These are phyloP conservation scores for Exobasidium cylindrosporum DNA, from an alignment of 1,284 basidiomycete species.

Conservation along the genomic window DNA sequence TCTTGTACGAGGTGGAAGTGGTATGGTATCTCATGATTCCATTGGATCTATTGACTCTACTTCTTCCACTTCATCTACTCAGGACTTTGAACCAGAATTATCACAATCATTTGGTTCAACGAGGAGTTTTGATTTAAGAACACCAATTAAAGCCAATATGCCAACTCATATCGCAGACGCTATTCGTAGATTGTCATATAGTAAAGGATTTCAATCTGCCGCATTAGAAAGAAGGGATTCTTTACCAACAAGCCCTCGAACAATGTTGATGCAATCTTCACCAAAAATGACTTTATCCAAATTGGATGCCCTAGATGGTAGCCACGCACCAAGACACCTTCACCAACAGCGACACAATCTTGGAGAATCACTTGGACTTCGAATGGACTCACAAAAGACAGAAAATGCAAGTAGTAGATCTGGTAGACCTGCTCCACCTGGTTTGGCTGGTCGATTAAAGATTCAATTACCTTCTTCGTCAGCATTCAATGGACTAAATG, in stretches of 20 bases:
- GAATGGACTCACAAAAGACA: not conserved
- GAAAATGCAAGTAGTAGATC: not conserved
- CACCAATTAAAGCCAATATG: constrained; percentile 25
- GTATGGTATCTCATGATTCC: not conserved
- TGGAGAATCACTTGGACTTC: not conserved
- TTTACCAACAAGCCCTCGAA: constrained; percentile 16
- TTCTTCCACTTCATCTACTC: constrained; percentile 25
- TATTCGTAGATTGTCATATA: not conserved
- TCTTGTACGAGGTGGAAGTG: not conserved
- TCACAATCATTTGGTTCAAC: constrained; percentile 39
- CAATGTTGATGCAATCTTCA: not conserved
- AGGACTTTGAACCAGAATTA: constrained; percentile 30
- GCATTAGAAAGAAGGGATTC: no score
- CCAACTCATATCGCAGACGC: not conserved
- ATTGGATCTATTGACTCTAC: constrained; percentile 10
- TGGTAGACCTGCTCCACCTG: not conserved
- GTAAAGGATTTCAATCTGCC: constrained; percentile 4
- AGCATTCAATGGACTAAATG: constrained; percentile 18
- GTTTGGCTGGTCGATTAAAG: constrained; percentile 16
- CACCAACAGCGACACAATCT: not conserved
- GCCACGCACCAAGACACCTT: not conserved
- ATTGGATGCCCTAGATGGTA: not conserved
- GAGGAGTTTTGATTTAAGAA: constrained; percentile 38
- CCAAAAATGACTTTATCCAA: no score
- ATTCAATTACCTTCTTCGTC: constrained; percentile 12